A percentile compares a stretch with the other conserved stretches of the same genome.
These are phyloP conservation scores for Yamadazyma laniorum DNA, from an alignment of 805 yeast genomes.

Conservation along the genomic window DNA sequence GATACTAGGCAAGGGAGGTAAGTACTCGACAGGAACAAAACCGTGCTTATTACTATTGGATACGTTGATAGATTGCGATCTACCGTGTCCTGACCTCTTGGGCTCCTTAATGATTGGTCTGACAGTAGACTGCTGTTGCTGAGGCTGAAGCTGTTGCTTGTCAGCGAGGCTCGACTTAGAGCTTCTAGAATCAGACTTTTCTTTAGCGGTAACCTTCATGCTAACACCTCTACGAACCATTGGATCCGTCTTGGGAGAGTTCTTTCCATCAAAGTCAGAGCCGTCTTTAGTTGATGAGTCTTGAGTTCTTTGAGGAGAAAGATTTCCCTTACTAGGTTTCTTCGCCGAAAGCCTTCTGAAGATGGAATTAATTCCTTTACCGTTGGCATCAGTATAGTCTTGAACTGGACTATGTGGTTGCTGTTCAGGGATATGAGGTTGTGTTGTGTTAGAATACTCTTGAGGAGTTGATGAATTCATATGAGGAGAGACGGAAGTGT, in stretches of 20 bases:
- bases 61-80: slow-evolving; percentile 31
- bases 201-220: slow-evolving; percentile 59
- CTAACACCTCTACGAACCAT: slow-evolving; percentile 60
- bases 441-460: slow-evolving; percentile 17
- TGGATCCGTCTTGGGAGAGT: slow-evolving; percentile 31
- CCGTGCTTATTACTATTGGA: slow-evolving; percentile 34
- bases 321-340: slow-evolving; percentile 14
- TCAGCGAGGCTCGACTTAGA: slow-evolving; percentile 9
- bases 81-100: slow-evolving; percentile 22
- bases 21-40: slow-evolving; percentile 41
- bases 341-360: slow-evolving; percentile 37
- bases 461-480: slow-evolving; percentile 6
- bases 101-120: slow-evolving; percentile 24
- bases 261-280: slow-evolving; percentile 12
- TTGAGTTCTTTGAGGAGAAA: slow-evolving; percentile 12
- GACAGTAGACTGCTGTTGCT: slow-evolving; percentile 7
- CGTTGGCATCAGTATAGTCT: slow-evolving; percentile 35
- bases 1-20: slow-evolving; percentile 45
- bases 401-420: slow-evolving; percentile 25
- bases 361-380: slow-evolving; percentile 33
- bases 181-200: slow-evolving; percentile 29
- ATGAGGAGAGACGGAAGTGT: slow-evolving; percentile 23
- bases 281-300: slow-evolving; percentile 12
- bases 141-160: slow-evolving; percentile 6
- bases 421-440: slow-evolving; percentile 29